A percentile compares a stretch with the other conserved stretches of the same genome.
phyloP scores from a whole-genome alignment of 148 eudicot genomes.

The Heliamphora exappendiculata region DNA sequence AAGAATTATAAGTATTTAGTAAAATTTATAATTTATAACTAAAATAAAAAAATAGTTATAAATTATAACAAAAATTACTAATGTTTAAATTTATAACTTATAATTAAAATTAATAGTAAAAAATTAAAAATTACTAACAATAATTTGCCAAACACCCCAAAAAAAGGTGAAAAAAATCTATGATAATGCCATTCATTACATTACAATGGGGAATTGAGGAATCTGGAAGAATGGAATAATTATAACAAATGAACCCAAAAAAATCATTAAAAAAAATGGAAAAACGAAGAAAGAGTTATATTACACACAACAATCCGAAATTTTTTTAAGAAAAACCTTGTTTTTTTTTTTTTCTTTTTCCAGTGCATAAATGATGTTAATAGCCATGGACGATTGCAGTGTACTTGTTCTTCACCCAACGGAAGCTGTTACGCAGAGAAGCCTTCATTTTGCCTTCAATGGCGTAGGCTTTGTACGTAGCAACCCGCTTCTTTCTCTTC shows the following conservation, averaged over 20 bases:
- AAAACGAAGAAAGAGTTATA: too few relatives aligned
- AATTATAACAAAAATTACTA: too few relatives aligned
- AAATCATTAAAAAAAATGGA: background rate
- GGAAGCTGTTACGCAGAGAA: slow-evolving; percentile 25
- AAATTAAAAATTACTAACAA: too few relatives aligned
- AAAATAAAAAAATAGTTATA: too few relatives aligned
- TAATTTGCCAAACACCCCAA: too few relatives aligned
- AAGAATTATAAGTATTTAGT: too few relatives aligned
- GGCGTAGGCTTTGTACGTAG: slow-evolving; percentile 28
- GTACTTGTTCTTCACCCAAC: slow-evolving; percentile 41
- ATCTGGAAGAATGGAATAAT: background rate
- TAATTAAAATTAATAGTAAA: too few relatives aligned
- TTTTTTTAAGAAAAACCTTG: background rate
- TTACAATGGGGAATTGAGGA: background rate
- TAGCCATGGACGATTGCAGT: slow-evolving; percentile 25
- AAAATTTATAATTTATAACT: too few relatives aligned
- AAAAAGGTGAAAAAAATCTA: too few relatives aligned
- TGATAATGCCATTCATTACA: too few relatives aligned
- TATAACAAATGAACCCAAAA: background rate
- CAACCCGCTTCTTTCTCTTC: slow-evolving; percentile 32
- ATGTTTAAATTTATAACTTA: too few relatives aligned
- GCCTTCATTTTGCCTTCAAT: slow-evolving; percentile 29
- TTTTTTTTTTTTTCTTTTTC: background rate
- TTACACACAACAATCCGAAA: too few relatives aligned
- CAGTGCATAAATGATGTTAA: background rate